phyloP scores from a whole-genome alignment of 108 stramenopile genomes.

The Conticribra weissflogii region DNA sequence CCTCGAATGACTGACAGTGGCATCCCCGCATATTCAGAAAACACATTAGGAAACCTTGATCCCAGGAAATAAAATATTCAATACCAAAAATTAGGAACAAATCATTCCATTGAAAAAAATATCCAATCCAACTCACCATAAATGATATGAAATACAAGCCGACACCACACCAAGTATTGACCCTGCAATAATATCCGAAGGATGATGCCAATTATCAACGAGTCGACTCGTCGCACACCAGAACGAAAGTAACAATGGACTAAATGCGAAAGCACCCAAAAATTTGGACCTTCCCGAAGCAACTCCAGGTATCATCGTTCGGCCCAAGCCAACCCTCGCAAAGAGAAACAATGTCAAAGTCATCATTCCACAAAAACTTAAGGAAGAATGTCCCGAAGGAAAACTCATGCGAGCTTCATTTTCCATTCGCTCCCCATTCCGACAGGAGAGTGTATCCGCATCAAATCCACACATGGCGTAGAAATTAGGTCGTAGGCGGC shows the following conservation, averaged over 20 bases:
- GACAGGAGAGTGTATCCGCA: constrained; percentile 49
- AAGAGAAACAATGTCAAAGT: constrained; percentile 65
- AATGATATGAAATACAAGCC: constrained; percentile 63
- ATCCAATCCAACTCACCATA: constrained; percentile 44
- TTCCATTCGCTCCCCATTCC: constrained; percentile 49
- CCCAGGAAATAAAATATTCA: neutral
- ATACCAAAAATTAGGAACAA: neutral
- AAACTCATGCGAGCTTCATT: constrained; percentile 74
- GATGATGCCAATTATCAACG: constrained; percentile 87
- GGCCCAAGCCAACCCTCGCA: constrained; percentile 48
- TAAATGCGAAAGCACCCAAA: constrained; percentile 22
- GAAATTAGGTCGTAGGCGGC: constrained; percentile 78
- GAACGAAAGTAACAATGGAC: constrained; percentile 33
- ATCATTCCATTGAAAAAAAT: neutral
- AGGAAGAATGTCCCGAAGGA: constrained; percentile 80
- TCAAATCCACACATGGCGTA: constrained; percentile 83
- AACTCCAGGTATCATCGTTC: constrained; percentile 14
- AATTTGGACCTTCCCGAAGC: constrained; percentile 17
- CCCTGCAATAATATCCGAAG: constrained; percentile 78
- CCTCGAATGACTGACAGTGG: constrained; percentile 46
- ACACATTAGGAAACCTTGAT: constrained; percentile 51
- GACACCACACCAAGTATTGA: constrained; percentile 59
- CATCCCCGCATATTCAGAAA: constrained; percentile 54
- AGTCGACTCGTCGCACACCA: constrained; percentile 46
- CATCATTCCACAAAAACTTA: constrained; percentile 70